These are phyloP conservation scores for Macaranga tanarius DNA, from an alignment of 441 rosid genomes.

Conservation along the genomic window DNA sequence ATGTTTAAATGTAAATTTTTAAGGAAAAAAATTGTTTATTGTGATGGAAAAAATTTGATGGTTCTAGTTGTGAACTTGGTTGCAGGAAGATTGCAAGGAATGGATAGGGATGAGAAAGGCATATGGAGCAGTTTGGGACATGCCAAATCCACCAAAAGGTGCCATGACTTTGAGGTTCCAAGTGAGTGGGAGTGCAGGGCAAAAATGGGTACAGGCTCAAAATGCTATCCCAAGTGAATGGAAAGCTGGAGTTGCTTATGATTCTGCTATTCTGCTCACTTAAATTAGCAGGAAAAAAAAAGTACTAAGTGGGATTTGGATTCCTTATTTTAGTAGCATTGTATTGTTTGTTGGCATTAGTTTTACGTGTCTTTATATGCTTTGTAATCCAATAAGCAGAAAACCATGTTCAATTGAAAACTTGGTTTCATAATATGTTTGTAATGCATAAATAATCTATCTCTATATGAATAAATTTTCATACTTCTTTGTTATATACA, in stretches of 20 bases:
- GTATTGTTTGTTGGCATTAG: background rate
- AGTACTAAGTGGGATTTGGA: too few species aligned
- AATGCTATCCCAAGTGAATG: constrained; percentile 59
- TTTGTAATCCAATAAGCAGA: background rate
- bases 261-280: constrained; percentile 50
- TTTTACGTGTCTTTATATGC: background rate
- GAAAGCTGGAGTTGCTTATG: constrained; percentile 60
- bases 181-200: constrained; percentile 44
- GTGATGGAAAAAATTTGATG: background rate
- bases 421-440: too few species aligned
- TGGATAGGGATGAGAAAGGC: constrained; percentile 80
- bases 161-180: constrained; percentile 48
- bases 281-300: background rate
- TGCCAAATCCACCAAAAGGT: constrained; percentile 59
- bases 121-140: constrained; percentile 65
- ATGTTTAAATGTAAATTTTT: too few species aligned
- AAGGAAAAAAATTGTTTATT: too few species aligned
- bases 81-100: constrained; percentile 55
- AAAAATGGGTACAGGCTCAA: constrained; percentile 52
- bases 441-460: background rate
- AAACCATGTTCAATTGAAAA: background rate
- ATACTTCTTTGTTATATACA: background rate
- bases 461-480: background rate
- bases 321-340: background rate
- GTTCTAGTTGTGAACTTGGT: background rate